phyloP scores from a whole-genome alignment of 139 green algal species.

The Coelastrella sp. region DNA sequence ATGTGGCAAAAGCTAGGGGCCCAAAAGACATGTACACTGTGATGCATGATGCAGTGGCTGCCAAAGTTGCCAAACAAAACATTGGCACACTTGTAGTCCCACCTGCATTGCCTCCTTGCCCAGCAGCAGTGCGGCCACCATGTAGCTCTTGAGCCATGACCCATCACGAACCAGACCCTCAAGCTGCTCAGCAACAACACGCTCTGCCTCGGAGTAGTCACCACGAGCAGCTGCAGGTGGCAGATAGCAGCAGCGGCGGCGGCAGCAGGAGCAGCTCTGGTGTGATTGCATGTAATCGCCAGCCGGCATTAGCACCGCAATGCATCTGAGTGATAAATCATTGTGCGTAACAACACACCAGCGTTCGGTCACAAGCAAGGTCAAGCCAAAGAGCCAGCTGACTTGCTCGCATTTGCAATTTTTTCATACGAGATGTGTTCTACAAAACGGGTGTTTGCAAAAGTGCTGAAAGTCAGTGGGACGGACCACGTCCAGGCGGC shows the following conservation, averaged over 20 bases:
- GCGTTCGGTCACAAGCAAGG: not conserved
- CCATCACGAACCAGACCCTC: slow-evolving; percentile 63
- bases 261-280: not conserved
- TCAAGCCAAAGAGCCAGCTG: too few species aligned
- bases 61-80: not conserved
- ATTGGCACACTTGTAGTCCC: slow-evolving; percentile 37
- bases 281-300: not conserved
- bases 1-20: not conserved
- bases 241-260: not conserved
- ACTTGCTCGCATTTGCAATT: too few species aligned
- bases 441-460: too few species aligned
- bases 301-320: too few species aligned
- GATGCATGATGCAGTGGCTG: too few species aligned
- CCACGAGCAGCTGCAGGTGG: slow-evolving; percentile 12
- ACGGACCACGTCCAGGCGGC: too few species aligned
- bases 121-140: slow-evolving; percentile 50
- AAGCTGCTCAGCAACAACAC: slow-evolving; percentile 54
- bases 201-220: slow-evolving; percentile 24
- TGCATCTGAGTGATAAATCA: too few species aligned
- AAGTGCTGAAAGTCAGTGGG: too few species aligned
- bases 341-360: not conserved
- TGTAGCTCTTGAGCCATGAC: slow-evolving; percentile 67
- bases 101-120: slow-evolving; percentile 70
- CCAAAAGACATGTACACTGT: too few species aligned
- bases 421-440: too few species aligned